phyloP scores from a whole-genome alignment of 495 filamentous ascomycete species.

The Xylaria cubensis region DNA sequence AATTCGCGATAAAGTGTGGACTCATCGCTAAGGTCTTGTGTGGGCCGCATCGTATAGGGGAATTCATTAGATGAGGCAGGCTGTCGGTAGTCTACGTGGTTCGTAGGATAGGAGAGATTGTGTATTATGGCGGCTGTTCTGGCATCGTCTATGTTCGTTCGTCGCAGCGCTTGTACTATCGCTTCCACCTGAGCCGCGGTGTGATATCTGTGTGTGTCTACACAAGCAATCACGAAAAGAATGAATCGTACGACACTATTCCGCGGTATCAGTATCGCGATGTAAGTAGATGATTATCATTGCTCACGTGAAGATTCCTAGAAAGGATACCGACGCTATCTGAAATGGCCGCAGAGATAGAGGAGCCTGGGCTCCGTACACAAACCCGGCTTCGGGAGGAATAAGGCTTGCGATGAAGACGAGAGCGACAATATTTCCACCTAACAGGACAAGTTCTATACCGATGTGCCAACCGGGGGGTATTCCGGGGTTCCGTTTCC shows the following conservation, averaged over 20 bases:
- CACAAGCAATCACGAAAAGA: slow-evolving; percentile 18
- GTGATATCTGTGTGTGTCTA: slow-evolving; percentile 16
- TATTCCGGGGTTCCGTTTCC: slow-evolving; percentile 18
- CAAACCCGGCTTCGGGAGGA: background rate
- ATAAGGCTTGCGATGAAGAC: background rate
- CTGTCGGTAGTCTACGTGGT: background rate
- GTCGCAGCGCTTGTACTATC: slow-evolving; percentile 16
- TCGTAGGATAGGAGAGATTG: background rate
- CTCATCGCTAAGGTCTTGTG: background rate
- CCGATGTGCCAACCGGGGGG: slow-evolving; percentile 24
- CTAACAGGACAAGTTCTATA: slow-evolving; percentile 5
- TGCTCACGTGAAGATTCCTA: slow-evolving; percentile 20
- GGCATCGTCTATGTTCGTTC: slow-evolving; percentile 4
- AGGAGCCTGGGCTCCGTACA: background rate
- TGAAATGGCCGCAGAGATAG: background rate
- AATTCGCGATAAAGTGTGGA: slow-evolving; percentile 9
- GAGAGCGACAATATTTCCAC: slow-evolving; percentile 16
- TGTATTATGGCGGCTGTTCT: background rate
- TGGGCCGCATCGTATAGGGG: background rate
- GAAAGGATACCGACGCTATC: background rate
- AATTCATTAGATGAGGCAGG: background rate
- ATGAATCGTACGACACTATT: slow-evolving; percentile 15
- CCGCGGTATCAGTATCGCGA: background rate
- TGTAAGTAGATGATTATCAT: background rate
- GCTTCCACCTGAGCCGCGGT: slow-evolving; percentile 1